Base-by-base conservation (phyloP, 768 basidiomycete species). In the Megacollybia marginata region DNA sequence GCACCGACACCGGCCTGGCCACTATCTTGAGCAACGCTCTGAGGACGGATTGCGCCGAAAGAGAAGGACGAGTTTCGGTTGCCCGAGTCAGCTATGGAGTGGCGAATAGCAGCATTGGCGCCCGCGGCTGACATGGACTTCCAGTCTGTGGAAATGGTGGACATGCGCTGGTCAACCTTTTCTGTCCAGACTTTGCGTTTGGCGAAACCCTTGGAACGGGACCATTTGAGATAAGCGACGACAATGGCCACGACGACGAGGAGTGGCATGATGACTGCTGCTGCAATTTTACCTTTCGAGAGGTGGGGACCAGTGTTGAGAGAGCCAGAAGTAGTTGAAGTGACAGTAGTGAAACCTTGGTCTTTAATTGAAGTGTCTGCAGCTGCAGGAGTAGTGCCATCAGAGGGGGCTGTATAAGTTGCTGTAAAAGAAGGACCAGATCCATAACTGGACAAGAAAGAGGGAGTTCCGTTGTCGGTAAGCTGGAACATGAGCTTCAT, bases 91-190 rank as follows among this genome's bases (percentile, higher is more conserved):
- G 82, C 82, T 28, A 88, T 81, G 40, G 79, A 82, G 55, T 73
- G 75, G 52, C 88, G 78, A 54, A 92, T 83, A 10, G 86, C 89
- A 33, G 82, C 85, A 18, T 72, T 70, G 1, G 88, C 89, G 44
- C 86, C 88, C 4, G 78, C 82, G 5, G 72, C 69, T 8, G 83
- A 78, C 56, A 89, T 80, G 42, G 75, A 73, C 62, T 83, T 84
- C 88, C 88, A 91, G 59, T 89, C 85, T 16, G 74, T 68, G 6
- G 81, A 83, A 55, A 90, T 87, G 45, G 83, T 86, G 2, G 81
- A 84, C 88, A 92, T 90, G 63, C 88, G 84, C 63, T 80, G 81
- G 68, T 92, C 88, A 62, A 92, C 64, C 9, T 71, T 76, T 61
- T 82, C 74, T 36, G 75, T 80, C 72, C 79, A 92, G 18, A 72